Evolutionary conservation across 345 rosid genomes (phyloP), one percentile per base, ranked within the genome.

Genomic region (Adansonia digitata): DNA sequence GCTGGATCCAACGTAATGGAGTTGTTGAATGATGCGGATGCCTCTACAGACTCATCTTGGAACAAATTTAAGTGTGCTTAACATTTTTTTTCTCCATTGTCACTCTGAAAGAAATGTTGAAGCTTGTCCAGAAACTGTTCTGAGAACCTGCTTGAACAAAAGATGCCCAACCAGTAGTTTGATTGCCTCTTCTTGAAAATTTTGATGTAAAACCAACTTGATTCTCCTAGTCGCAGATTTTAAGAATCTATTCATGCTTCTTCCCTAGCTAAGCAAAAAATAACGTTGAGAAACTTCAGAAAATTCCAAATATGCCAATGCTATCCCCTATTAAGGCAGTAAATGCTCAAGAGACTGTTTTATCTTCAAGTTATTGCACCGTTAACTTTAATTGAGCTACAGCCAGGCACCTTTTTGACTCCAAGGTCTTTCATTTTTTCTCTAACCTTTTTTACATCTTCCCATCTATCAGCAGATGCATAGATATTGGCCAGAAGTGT

Each of bases 381-480:
- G 49, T 86, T 77, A 56, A 85, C 81, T 82, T 91, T 87, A 0
- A 92, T 65, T 29, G 90, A 87, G 81, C 97, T 91, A 61, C 94
- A 91, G 40, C 97, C 98, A 24, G 97, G 94, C 48, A 84, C 74
- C 87, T 88, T 92, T 79, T 71, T 84, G 7, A 92, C 84, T 60
- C 94, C 91, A 18, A 88, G 84, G 75, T 82, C 86, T 79, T 88
- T 91, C 98, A 94, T 92, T 78, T 82, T 83, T 81, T 65, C 79
- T 81, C 97, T 89, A 77, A 87, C 89, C 69, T 61, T 85, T 14
- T 77, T 86, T 27, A 82, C 91, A 77, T 92, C 97, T 74, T 88
- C 91, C 97, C 98, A 88, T 84, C 87, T 88, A 64, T 86, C 77
- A 5, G 88, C 87, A 37, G 83, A 84, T 43, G 93, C 97, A 63